A percentile compares a stretch with the other conserved stretches of the same genome.
These are phyloP conservation scores for Rheum nobile DNA, from an alignment of 148 eudicot genomes.

Conservation along the genomic window DNA sequence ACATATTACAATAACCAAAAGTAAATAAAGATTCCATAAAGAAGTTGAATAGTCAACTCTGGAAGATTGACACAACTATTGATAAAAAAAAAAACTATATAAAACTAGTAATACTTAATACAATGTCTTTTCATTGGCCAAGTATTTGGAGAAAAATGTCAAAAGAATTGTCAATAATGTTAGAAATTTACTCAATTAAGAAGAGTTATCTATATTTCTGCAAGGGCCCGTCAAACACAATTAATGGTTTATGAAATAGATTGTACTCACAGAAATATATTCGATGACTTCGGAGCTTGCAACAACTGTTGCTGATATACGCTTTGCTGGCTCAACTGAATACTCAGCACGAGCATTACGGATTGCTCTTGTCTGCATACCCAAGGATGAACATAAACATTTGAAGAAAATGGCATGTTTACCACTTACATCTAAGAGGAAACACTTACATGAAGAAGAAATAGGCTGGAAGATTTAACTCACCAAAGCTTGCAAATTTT, in stretches of 20 bases:
- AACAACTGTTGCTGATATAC: constrained; percentile 83
- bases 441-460: neutral
- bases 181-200: no score
- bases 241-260: neutral
- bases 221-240: neutral
- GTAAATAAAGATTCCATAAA: neutral
- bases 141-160: neutral
- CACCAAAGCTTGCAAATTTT: constrained; percentile 90
- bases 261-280: constrained; percentile 72
- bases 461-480: constrained; percentile 12
- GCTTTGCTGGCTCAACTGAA: constrained; percentile 87
- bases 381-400: neutral
- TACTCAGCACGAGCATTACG: constrained; percentile 98
- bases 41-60: neutral
- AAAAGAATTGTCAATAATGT: neutral
- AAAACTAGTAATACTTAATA: neutral
- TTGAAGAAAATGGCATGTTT: neutral
- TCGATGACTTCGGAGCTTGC: constrained; percentile 74
- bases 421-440: neutral
- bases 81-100: neutral
- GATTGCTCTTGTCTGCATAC: constrained; percentile 64
- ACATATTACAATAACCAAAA: neutral
- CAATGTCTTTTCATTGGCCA: neutral
- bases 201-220: neutral
- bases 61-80: neutral